phyloP scores from a whole-genome alignment of 345 rosid species.

The Gossypium longicalyx region DNA sequence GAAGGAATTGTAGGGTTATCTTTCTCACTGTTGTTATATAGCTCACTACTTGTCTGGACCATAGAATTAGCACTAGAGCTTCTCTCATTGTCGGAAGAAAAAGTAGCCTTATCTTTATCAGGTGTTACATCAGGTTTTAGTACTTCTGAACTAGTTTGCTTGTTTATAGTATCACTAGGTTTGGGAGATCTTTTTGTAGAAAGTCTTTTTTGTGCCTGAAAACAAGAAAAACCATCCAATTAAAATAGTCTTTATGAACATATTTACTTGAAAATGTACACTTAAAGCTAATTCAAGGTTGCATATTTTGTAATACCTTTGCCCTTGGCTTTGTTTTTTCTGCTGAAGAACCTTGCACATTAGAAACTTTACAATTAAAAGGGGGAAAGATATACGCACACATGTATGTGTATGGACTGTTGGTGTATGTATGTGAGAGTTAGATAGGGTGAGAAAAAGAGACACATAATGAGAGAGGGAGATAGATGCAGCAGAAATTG shows the following conservation, averaged over 20 bases:
- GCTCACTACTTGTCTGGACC: constrained; percentile 29
- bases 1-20: constrained; percentile 31
- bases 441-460: not conserved
- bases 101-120: constrained; percentile 29
- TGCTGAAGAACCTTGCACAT: constrained; percentile 65
- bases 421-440: not conserved
- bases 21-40: constrained; percentile 24
- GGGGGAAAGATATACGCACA: not conserved
- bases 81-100: constrained; percentile 37
- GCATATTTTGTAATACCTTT: constrained; percentile 47
- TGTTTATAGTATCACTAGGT: constrained; percentile 28
- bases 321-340: constrained; percentile 47
- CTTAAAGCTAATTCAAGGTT: constrained; percentile 2
- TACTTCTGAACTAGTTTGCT: constrained; percentile 29
- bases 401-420: too few species aligned
- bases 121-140: constrained; percentile 33
- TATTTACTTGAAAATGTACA: constrained; percentile 9
- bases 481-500: not conserved
- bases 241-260: not conserved
- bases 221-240: constrained; percentile 18
- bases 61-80: constrained; percentile 29
- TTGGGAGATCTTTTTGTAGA: constrained; percentile 38
- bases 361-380: constrained; percentile 38
- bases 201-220: constrained; percentile 50
- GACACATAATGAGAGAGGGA: not conserved